Evolutionary conservation across 208 protist genomes (phyloP).

Genomic region (Trichomonas gallinae): DNA sequence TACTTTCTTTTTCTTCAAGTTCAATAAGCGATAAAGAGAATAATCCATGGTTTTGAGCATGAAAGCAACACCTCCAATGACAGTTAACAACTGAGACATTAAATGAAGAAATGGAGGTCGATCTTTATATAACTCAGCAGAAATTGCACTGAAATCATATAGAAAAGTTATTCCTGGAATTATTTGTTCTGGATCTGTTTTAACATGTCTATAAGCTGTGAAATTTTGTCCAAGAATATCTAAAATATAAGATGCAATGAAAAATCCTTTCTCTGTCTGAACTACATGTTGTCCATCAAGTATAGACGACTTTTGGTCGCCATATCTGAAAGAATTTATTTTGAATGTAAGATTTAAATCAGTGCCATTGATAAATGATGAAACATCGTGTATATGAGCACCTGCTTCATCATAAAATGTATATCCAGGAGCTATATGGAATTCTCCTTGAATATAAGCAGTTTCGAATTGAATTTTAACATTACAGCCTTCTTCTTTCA

Average conservation of each 20-base stretch:
- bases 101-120: not conserved
- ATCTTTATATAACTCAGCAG: not conserved
- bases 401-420: not conserved
- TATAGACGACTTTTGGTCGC: not conserved
- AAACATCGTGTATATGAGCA: not conserved
- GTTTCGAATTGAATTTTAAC: not conserved
- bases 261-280: not conserved
- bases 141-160: not conserved
- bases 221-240: not conserved
- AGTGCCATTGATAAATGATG: not conserved
- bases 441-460: not conserved
- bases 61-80: not conserved
- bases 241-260: not conserved
- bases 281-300: not conserved
- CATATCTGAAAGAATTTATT: not conserved
- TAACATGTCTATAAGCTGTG: not conserved
- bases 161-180: not conserved
- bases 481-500: not conserved
- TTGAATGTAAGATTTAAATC: not conserved
- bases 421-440: not conserved
- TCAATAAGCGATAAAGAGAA: not conserved
- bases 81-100: not conserved
- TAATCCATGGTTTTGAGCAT: not conserved
- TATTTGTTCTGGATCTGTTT: too few species aligned
- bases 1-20: not conserved